Evolutionary conservation across 2,329 filamentous ascomycete genomes (phyloP).

Genomic region (Penicillium glabrum): DNA sequence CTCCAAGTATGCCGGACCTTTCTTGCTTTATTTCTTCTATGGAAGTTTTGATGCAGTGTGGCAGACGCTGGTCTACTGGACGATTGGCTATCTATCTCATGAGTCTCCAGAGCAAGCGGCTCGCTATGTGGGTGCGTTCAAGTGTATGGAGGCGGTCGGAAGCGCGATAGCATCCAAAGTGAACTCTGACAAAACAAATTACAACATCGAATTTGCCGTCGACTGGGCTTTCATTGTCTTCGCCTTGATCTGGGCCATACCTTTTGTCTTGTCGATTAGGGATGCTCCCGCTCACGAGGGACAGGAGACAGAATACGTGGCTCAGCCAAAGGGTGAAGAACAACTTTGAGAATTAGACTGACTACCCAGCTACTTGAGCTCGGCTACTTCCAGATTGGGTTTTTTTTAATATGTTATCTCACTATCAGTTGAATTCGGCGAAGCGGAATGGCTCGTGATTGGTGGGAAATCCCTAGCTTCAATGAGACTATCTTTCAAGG

Average conservation of each 20-base stretch:
- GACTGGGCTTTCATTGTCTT: background rate
- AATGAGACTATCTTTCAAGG: no score
- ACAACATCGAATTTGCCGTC: slow-evolving; percentile 6
- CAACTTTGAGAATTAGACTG: background rate
- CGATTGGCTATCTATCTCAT: slow-evolving; percentile 4
- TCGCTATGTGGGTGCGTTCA: slow-evolving; percentile 7
- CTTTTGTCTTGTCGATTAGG: background rate
- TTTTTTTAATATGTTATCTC: background rate
- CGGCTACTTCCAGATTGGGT: no score
- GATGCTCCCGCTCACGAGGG: background rate
- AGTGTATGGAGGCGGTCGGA: slow-evolving; percentile 4
- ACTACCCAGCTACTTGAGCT: no score
- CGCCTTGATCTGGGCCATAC: background rate
- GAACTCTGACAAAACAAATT: slow-evolving; percentile 6
- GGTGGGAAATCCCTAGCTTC: no score
- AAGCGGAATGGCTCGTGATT: no score
- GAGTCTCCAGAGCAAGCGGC: slow-evolving; percentile 4
- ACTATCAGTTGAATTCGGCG: background rate
- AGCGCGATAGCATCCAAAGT: slow-evolving; percentile 8
- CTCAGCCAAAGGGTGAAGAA: background rate
- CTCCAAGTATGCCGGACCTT: slow-evolving; percentile 1
- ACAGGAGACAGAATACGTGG: background rate
- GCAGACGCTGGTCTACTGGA: slow-evolving; percentile 8
- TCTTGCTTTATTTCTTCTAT: slow-evolving; percentile 5
- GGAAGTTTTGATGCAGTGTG: slow-evolving; percentile 7